phyloP scores from a whole-genome alignment of 2,329 filamentous ascomycete species.

The Colletotrichum sp. region DNA sequence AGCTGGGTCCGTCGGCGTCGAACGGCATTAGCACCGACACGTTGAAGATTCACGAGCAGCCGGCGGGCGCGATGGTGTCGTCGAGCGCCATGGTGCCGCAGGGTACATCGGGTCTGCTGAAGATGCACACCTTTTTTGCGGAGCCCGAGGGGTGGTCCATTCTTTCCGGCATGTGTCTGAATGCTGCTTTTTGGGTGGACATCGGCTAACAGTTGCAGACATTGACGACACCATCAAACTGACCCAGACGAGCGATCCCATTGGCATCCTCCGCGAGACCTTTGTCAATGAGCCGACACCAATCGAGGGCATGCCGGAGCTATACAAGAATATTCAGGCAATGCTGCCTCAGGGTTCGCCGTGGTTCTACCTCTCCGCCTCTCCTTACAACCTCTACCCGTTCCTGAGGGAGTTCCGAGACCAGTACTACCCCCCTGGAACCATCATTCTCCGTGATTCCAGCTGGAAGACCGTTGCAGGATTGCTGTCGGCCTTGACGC shows the following conservation, averaged over 20 bases:
- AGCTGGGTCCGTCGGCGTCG: constrained; percentile 71
- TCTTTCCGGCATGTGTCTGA: constrained; percentile 65
- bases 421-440: constrained; percentile 75
- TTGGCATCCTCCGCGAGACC: constrained; percentile 82
- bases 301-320: constrained; percentile 81
- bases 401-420: constrained; percentile 80
- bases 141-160: constrained; percentile 82
- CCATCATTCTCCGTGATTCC: constrained; percentile 83
- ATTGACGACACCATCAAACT: constrained; percentile 96
- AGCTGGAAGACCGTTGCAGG: constrained; percentile 86
- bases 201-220: constrained; percentile 54
- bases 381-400: constrained; percentile 92
- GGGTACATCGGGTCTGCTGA: constrained; percentile 58
- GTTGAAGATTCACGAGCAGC: constrained; percentile 53
- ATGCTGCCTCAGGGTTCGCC: constrained; percentile 64
- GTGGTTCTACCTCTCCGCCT: constrained; percentile 94
- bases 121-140: constrained; percentile 76
- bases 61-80: constrained; percentile 50
- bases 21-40: constrained; percentile 75
- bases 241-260: constrained; percentile 79
- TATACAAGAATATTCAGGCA: constrained; percentile 72
- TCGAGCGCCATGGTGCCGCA: constrained; percentile 55
- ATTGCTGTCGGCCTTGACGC: constrained; percentile 78
- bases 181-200: neutral
- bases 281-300: constrained; percentile 78